Conservation (phyloP, 1,284 basidiomycete genomes). For the Amylostereum chailletii region DNA sequence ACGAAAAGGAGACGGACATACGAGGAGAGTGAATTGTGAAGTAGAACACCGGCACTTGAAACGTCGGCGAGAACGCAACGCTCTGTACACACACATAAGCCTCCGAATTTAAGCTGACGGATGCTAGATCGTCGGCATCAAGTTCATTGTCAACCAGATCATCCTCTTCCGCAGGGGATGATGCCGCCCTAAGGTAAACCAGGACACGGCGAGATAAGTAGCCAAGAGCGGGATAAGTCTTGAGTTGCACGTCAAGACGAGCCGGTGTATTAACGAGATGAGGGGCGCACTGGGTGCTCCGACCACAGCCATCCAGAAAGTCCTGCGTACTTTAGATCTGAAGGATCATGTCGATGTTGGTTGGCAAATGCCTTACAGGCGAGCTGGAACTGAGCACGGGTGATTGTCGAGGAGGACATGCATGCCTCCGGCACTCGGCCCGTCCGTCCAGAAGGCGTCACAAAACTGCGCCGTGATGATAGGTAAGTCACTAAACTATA, state of each 20-base stretch:
- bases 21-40: conserved; percentile 60
- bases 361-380: conserved; percentile 46
- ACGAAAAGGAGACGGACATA: conserved; percentile 30
- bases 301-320: conserved; percentile 46
- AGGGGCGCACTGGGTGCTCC: conserved; percentile 37
- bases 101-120: conserved; percentile 14
- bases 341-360: conserved; percentile 11
- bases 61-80: conserved; percentile 65
- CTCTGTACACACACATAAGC: conserved; percentile 44
- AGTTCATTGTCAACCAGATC: conserved; percentile 10
- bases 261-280: conserved; percentile 12
- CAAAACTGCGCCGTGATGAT: too few species aligned
- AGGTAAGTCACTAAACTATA: too few species aligned
- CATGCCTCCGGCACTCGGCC: background rate
- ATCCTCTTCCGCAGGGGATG: background rate
- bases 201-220: conserved; percentile 36
- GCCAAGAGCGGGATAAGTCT: conserved; percentile 33
- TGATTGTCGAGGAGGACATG: conserved; percentile 29
- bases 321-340: conserved; percentile 2
- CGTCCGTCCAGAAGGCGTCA: too few species aligned
- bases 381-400: conserved; percentile 53
- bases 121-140: conserved; percentile 13
- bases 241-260: conserved; percentile 6
- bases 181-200: conserved; percentile 8
- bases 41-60: conserved; percentile 72